phyloP scores from a whole-genome alignment of 495 filamentous ascomycete genomes.

The Elaphomyces granulatus region DNA sequence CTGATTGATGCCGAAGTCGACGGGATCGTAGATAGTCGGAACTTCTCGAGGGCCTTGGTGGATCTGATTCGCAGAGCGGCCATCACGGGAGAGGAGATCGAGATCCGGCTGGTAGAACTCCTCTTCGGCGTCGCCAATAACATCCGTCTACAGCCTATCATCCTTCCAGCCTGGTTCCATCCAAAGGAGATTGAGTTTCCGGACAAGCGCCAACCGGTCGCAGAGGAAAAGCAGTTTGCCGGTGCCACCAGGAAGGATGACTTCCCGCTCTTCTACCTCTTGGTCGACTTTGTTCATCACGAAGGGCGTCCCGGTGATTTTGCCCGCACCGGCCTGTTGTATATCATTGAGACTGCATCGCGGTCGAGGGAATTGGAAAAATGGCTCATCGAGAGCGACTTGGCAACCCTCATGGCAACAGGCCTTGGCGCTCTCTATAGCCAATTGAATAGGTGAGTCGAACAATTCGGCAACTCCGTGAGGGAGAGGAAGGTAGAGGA shows the following conservation, averaged over 20 bases:
- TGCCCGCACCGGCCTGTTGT: conserved; percentile 86
- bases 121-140: conserved; percentile 91
- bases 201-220: conserved; percentile 25
- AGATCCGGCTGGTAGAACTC: conserved; percentile 75
- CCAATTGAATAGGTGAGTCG: conserved; percentile 69
- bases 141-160: conserved; percentile 72
- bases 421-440: conserved; percentile 92
- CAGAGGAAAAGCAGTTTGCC: conserved; percentile 52
- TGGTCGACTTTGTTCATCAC: conserved; percentile 92
- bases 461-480: no score
- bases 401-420: conserved; percentile 93
- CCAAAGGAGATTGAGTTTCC: conserved; percentile 23
- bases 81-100: conserved; percentile 56
- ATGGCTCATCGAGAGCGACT: conserved; percentile 94
- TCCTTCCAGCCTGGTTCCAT: conserved; percentile 78
- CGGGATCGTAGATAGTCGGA: conserved; percentile 69
- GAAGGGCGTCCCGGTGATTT: conserved; percentile 91
- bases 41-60: conserved; percentile 73
- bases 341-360: conserved; percentile 88
- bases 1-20: conserved; percentile 94
- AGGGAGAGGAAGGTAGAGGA: no score
- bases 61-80: conserved; percentile 47
- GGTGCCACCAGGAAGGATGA: conserved; percentile 81
- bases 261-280: conserved; percentile 87
- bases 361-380: conserved; percentile 68